Evolutionary conservation across 257 asterid species (phyloP).

Genomic region (Solanum pennellii): DNA sequence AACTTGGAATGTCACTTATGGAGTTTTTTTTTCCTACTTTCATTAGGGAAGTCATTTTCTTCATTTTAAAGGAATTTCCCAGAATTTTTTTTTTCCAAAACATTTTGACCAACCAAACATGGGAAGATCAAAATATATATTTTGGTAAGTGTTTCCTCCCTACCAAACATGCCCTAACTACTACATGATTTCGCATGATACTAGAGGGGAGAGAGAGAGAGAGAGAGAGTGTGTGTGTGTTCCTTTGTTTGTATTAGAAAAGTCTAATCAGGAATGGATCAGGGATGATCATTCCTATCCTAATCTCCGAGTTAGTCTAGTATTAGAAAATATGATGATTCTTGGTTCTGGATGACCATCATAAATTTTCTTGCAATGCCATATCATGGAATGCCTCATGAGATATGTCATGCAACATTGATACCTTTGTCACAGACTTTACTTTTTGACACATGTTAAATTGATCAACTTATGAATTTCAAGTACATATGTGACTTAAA

Average conservation of each 20-base stretch:
- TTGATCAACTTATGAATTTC: neutral
- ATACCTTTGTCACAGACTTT: neutral
- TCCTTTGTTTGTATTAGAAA: neutral
- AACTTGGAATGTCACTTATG: neutral
- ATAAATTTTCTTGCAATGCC: neutral
- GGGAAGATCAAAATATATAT: neutral
- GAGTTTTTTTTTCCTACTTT: neutral
- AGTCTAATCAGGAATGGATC: neutral
- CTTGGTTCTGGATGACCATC: neutral
- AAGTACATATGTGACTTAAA: neutral
- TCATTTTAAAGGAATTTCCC: neutral
- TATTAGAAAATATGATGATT: neutral
- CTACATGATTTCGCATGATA: neutral
- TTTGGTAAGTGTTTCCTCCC: neutral
- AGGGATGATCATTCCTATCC: neutral
- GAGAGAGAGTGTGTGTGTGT: neutral
- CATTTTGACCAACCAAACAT: neutral
- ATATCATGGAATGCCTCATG: neutral
- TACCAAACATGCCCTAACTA: neutral
- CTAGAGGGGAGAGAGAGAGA: neutral
- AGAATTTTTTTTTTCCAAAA: neutral
- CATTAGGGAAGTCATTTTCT: neutral
- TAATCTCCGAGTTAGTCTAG: neutral
- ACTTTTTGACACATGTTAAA: neutral
- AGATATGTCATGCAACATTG: neutral